phyloP scores from a whole-genome alignment of 257 asterid species.

The Datura wrightii region DNA sequence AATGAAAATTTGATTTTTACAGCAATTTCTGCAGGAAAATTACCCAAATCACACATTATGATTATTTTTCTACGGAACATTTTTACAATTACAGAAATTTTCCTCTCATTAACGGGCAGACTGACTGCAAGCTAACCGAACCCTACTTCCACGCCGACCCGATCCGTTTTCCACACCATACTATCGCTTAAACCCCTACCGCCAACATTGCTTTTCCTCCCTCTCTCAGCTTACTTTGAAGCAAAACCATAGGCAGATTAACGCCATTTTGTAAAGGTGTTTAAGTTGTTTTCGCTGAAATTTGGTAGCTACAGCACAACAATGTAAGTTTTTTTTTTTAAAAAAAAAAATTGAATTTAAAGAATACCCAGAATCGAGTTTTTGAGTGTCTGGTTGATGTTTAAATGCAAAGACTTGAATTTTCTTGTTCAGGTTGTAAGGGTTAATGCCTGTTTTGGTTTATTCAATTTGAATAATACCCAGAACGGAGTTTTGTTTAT shows the following conservation, averaged over 20 bases:
- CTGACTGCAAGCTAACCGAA: neutral
- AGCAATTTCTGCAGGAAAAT: neutral
- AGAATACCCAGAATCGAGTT: neutral
- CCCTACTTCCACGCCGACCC: slow-evolving; percentile 23
- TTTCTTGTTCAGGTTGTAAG: neutral
- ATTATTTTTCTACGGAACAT: neutral
- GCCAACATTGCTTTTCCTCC: neutral
- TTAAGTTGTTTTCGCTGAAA: neutral
- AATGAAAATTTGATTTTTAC: neutral
- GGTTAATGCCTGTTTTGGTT: neutral
- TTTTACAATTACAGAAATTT: neutral
- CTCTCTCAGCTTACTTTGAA: neutral
- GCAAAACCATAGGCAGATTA: neutral
- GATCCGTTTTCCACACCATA: neutral
- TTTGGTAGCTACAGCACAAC: neutral
- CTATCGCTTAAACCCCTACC: slow-evolving; percentile 16
- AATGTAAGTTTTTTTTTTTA: neutral
- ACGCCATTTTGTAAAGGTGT: neutral
- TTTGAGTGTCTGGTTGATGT: neutral
- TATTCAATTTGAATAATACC: neutral
- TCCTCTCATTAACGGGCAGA: neutral
- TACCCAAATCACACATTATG: neutral
- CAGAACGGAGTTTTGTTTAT: neutral
- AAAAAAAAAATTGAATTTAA: neutral
- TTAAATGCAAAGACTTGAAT: neutral